Evolutionary conservation across 768 basidiomycete genomes (phyloP).

Genomic region (Mrakia gelida): DNA sequence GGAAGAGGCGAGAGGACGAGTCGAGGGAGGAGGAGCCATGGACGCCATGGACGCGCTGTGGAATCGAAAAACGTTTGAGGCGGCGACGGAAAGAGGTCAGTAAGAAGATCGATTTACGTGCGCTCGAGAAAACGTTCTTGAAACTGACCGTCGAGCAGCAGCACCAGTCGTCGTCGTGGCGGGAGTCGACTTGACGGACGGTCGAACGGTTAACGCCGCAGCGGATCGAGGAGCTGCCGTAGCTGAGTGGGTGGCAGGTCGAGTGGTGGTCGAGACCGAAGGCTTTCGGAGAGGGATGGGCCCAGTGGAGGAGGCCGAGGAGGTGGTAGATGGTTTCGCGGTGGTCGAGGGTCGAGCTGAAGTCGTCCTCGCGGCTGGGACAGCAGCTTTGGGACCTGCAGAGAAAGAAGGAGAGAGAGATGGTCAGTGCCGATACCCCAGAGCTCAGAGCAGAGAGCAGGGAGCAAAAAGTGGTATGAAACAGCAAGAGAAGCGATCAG

Average conservation of each 20-base stretch:
- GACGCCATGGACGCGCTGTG: conserved; percentile 4
- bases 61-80: too few relatives aligned
- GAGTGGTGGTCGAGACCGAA: conserved; percentile 1
- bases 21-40: conserved; percentile 9
- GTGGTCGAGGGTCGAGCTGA: not conserved
- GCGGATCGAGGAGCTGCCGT: not conserved
- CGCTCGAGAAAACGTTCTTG: not conserved
- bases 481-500: not conserved
- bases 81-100: too few relatives aligned
- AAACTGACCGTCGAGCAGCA: conserved; percentile 8
- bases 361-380: not conserved
- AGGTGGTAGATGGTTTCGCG: not conserved
- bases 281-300: conserved; percentile 14
- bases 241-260: not conserved
- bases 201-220: not conserved
- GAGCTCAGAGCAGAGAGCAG: too few relatives aligned
- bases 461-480: too few relatives aligned
- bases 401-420: too few relatives aligned
- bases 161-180: not conserved
- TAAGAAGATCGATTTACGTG: too few relatives aligned
- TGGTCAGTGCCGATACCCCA: not conserved
- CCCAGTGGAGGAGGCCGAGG: conserved; percentile 4
- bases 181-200: not conserved
- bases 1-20: not conserved
- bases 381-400: not conserved